Evolutionary conservation across 2,329 filamentous ascomycete species (phyloP).

Genomic region (Pseudogymnoascus pannorum): DNA sequence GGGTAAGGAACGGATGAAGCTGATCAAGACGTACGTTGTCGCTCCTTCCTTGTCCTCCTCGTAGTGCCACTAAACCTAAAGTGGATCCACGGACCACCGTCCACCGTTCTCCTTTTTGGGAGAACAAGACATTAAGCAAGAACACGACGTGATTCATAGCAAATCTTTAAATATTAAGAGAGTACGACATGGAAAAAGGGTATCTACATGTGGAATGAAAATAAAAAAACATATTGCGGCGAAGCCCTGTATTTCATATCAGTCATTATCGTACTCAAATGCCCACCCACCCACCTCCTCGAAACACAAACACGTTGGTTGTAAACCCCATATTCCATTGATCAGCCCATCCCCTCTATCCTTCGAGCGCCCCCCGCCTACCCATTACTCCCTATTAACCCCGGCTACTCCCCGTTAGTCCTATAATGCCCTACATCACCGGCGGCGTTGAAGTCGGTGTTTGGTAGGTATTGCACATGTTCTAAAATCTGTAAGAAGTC

Average conservation of each 20-base stretch:
- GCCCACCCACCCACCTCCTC: background rate
- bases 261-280: constrained; percentile 1
- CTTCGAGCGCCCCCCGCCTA: background rate
- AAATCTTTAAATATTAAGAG: background rate
- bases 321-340: background rate
- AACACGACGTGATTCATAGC: background rate
- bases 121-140: background rate
- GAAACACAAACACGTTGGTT: background rate
- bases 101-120: background rate
- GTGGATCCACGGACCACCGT: background rate
- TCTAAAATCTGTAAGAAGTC: background rate
- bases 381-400: background rate
- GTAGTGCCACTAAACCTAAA: background rate
- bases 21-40: background rate
- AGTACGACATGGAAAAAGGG: constrained; percentile 3
- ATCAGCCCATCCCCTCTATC: background rate
- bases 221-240: background rate
- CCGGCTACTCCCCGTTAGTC: background rate
- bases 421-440: background rate
- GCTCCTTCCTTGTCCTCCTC: background rate
- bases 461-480: background rate
- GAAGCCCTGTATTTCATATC: constrained; percentile 1
- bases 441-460: background rate
- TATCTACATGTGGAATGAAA: constrained; percentile 7
- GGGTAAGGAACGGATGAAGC: background rate